These are phyloP conservation scores for Fusarium denticulatum DNA, from an alignment of 2,329 filamentous ascomycete species.

Conservation along the genomic window DNA sequence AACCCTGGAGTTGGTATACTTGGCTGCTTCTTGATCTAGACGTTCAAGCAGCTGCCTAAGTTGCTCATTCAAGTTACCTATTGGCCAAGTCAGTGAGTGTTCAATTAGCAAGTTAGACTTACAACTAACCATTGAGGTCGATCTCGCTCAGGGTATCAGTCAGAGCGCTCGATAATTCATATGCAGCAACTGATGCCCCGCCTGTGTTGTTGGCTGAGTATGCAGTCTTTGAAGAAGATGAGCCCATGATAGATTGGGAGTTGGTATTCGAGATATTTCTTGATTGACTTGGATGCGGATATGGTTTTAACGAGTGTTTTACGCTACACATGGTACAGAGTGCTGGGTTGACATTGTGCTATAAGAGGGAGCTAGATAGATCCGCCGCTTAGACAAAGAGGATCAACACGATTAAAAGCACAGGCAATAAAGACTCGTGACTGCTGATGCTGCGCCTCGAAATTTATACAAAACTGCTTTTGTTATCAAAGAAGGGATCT, in stretches of 20 bases:
- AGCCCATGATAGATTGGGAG: slow-evolving; percentile 7
- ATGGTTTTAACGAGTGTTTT: not conserved
- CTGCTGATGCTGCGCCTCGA: not conserved
- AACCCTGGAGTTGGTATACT: slow-evolving; percentile 34
- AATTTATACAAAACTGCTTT: not conserved
- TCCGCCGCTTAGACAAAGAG: not conserved
- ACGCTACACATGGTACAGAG: not conserved
- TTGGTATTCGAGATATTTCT: not conserved
- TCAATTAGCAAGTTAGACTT: not conserved
- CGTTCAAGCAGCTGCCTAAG: slow-evolving; percentile 28
- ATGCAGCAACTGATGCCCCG: slow-evolving; percentile 20
- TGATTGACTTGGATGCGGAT: not conserved
- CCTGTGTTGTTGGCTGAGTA: slow-evolving; percentile 15
- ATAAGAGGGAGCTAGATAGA: not conserved
- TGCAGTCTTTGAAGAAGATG: slow-evolving; percentile 22
- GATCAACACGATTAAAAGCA: not conserved
- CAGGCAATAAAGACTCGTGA: not conserved
- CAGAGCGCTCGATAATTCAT: slow-evolving; percentile 17
- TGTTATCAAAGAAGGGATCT: not conserved
- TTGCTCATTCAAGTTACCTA: slow-evolving; percentile 22
- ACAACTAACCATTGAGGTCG: slow-evolving; percentile 7
- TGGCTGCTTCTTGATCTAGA: slow-evolving; percentile 37
- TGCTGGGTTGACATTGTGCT: not conserved
- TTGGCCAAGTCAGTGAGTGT: not conserved
- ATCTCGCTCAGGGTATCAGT: slow-evolving; percentile 16